Base-by-base conservation (phyloP, 1,284 basidiomycete genomes). In the Puccinia hordei region DNA sequence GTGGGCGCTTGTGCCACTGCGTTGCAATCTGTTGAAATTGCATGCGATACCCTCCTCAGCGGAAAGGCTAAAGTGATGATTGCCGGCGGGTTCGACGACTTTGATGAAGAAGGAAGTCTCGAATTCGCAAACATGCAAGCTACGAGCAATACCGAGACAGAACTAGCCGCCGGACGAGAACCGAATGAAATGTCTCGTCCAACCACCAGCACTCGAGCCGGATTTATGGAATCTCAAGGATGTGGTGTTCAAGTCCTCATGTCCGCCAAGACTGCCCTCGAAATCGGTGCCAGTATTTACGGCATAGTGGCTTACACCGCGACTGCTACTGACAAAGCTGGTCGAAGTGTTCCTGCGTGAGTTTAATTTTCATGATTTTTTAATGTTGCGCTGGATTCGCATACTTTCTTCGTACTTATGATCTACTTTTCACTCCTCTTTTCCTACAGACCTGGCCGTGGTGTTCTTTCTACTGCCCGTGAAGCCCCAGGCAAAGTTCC, bases 11-110 rank as follows among this genome's bases (percentile, higher is more conserved):
- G 96, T 85, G 97, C 97, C 33, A 99, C 96, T 15, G 96, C 95
- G 30, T 89, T 99, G 49, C 97, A 99, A 87, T 99, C 96, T 10
- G 88, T 99, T 71, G 96, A 98, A 87, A 98, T 99, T 83, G 96
- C 95, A n/a, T 92, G 92, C 84, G 97, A 99, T 85, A 93, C 93
- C 0, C 92, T 99, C 82, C 87, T 96, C 59, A 92, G 92, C 4
- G 93, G 95, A 84, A 99, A 99, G 87, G 96, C 96, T 71, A 98
- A 98, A 88, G 91, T 99, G 85, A 99, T 99, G 97, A 91, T 99
- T 82, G 93, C 96, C 61, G 97, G 97, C 87, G 97, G 96, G 81
- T 98, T 95, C 87, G 97, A 99, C 85, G 97, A 99, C 86, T 90
- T 98, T 85, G 93, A 92, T 83, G 97, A 99, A 87, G 95, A 80